Evolutionary conservation across 2,329 filamentous ascomycete species (phyloP).

Genomic region (Gnomoniopsis smithogilvyi): DNA sequence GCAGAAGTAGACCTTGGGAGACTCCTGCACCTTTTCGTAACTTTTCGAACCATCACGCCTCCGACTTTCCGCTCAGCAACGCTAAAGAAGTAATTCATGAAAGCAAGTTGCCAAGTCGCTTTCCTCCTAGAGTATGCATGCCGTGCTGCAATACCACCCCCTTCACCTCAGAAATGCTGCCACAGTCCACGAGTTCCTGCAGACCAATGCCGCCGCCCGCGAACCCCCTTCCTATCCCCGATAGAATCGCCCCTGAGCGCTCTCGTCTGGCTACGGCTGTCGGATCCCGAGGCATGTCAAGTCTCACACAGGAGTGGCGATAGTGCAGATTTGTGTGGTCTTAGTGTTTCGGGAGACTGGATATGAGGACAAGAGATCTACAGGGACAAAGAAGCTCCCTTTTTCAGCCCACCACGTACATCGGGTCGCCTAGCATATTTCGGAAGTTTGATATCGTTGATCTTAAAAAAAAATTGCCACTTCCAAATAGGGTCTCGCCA

Average conservation of each 20-base stretch:
- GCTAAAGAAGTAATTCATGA: not conserved
- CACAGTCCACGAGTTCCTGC: not conserved
- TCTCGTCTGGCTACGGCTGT: not conserved
- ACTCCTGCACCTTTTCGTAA: too few species aligned
- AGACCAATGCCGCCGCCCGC: not conserved
- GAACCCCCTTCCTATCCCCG: not conserved
- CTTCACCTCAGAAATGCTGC: not conserved
- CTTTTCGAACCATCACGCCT: not conserved
- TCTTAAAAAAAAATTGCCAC: too few species aligned
- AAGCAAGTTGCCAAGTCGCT: not conserved
- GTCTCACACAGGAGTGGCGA: not conserved
- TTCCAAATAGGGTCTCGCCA: too few species aligned
- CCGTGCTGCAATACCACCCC: slow-evolving; percentile 2
- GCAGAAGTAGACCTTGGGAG: too few species aligned
- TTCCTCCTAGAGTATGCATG: not conserved
- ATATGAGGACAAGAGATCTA: too few species aligned
- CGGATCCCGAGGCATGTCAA: not conserved
- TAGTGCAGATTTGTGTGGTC: not conserved
- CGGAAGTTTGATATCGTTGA: too few species aligned
- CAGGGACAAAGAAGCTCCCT: too few species aligned
- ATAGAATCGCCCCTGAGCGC: not conserved
- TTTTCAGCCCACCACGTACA: too few species aligned
- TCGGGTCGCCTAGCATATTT: too few species aligned
- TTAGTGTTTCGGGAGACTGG: not conserved
- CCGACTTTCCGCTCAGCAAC: not conserved